Conservation (phyloP, 805 yeast genomes). For the Clavispora fructus region DNA sequence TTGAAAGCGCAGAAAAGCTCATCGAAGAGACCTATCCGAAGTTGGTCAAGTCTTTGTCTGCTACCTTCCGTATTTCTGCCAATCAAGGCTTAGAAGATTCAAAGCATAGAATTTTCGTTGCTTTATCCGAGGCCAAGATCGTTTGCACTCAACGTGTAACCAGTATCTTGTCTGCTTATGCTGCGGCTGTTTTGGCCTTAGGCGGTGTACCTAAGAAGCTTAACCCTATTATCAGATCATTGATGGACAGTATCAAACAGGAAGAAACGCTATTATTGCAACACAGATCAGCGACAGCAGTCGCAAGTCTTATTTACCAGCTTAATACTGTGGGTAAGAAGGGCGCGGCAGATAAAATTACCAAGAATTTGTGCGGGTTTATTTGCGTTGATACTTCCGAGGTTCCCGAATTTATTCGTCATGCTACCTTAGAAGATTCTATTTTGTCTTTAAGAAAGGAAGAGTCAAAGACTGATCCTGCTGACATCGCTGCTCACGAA, state of each 20-base stretch:
- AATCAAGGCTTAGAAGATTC: constrained; percentile 75
- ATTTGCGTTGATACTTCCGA: constrained; percentile 93
- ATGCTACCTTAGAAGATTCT: constrained; percentile 45
- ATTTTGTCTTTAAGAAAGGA: constrained; percentile 78
- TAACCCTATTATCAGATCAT: constrained; percentile 79
- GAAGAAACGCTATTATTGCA: constrained; percentile 70
- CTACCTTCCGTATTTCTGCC: constrained; percentile 66
- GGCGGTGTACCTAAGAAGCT: constrained; percentile 77
- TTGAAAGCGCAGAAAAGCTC: constrained; percentile 71
- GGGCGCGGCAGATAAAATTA: constrained; percentile 82
- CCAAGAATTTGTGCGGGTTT: constrained; percentile 87
- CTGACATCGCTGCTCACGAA: constrained; percentile 56
- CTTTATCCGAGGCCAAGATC: constrained; percentile 63
- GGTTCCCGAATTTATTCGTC: constrained; percentile 84
- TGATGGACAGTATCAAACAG: constrained; percentile 87
- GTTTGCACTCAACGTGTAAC: constrained; percentile 47
- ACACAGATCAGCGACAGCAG: constrained; percentile 60
- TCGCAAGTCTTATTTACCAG: constrained; percentile 57
- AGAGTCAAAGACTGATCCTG: constrained; percentile 58
- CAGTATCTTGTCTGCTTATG: constrained; percentile 67
- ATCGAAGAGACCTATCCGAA: constrained; percentile 60
- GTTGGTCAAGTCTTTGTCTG: constrained; percentile 54
- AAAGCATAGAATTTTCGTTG: constrained; percentile 56
- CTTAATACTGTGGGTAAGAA: constrained; percentile 53
- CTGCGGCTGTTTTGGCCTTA: constrained; percentile 65